These are phyloP conservation scores for Chlamydomonas urium DNA, from an alignment of 139 green algal species.

Conservation along the genomic window DNA sequence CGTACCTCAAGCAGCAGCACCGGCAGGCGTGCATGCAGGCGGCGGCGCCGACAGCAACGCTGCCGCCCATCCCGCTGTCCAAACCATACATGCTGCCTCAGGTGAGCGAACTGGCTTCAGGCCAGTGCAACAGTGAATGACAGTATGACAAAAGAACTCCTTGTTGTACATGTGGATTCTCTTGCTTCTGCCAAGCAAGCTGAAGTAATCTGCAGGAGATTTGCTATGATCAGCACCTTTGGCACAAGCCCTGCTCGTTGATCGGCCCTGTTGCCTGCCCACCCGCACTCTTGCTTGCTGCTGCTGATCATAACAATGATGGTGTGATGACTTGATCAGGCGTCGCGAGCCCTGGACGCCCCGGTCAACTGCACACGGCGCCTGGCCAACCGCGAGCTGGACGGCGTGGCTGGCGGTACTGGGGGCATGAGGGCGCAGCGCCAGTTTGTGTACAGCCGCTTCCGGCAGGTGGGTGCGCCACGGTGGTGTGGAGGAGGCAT, in stretches of 20 bases:
- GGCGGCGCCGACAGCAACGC: conserved; percentile 49
- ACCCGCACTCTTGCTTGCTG: too few species aligned
- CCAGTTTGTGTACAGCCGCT: conserved; percentile 55
- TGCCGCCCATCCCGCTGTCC: conserved; percentile 63
- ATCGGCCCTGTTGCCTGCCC: too few species aligned
- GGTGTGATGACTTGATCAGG: too few species aligned
- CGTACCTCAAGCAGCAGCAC: conserved; percentile 72
- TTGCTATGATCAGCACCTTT: too few species aligned
- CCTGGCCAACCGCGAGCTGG: conserved; percentile 29
- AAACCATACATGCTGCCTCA: conserved; percentile 43
- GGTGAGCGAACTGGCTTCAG: too few species aligned
- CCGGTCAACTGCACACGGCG: conserved; percentile 40
- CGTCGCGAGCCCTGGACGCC: conserved; percentile 46
- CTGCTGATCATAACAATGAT: neutral
- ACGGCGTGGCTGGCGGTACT: conserved; percentile 35
- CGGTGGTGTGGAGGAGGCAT: neutral
- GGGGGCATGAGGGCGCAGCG: conserved; percentile 41
- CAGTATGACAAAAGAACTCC: too few species aligned
- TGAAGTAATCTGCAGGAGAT: too few species aligned
- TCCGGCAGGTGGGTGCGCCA: conserved; percentile 40
- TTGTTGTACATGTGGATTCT: too few species aligned
- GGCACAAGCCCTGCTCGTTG: too few species aligned
- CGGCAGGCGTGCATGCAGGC: conserved; percentile 40
- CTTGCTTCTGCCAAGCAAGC: too few species aligned
- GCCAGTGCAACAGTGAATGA: too few species aligned